Evolutionary conservation across 441 rosid genomes (phyloP), one percentile per base, ranked within the genome.

Genomic region (Monsonia emarginata): DNA sequence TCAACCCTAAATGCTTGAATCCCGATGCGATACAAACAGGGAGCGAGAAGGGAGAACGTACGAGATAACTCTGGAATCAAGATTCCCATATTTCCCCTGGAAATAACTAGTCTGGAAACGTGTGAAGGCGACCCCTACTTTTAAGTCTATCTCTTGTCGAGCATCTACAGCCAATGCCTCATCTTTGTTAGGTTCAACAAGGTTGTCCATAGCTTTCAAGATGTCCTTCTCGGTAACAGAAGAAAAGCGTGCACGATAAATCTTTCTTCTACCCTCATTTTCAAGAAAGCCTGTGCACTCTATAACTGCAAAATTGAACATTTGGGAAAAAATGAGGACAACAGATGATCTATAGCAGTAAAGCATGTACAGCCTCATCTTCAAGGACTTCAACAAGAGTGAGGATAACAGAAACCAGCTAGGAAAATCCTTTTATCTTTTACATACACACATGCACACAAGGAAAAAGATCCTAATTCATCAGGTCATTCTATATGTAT

Each of bases 111-210:
- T 92, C 73, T 92, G 96, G 74, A 83, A 92, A 59, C 98, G 84
- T 1, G 98, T 89, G 80, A 92, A 92, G 68, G 98, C 91, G 59
- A 92, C 96, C 18, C 98, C 98, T 65, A 92, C 98, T 92, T 92
- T 92, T 78, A 92, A 81, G 84, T 92, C 98, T 76, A 92, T 92
- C 85, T 92, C 97, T 77, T 88, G 98, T 18, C 98, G 90, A 71
- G 97, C 98, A 85, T 92, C 98, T 52, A 90, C 98, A 67, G 98
- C 90, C 74, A 90, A 73, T 73, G 98, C 88, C 81, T 92, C 98
- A 72, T 85, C 72, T 79, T 60, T 85, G 74, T 90, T 92, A 59
- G 98, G 97, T 75, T 75, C 87, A 73, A 72, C 88, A 72, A 92
- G 92, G 79, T 79, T 90, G 77, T 81, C 86, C 89, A 92, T 85